Evolutionary conservation across 1,284 basidiomycete species (phyloP), one percentile per base, ranked within the genome.

Genomic region (Puccinia polysora): DNA sequence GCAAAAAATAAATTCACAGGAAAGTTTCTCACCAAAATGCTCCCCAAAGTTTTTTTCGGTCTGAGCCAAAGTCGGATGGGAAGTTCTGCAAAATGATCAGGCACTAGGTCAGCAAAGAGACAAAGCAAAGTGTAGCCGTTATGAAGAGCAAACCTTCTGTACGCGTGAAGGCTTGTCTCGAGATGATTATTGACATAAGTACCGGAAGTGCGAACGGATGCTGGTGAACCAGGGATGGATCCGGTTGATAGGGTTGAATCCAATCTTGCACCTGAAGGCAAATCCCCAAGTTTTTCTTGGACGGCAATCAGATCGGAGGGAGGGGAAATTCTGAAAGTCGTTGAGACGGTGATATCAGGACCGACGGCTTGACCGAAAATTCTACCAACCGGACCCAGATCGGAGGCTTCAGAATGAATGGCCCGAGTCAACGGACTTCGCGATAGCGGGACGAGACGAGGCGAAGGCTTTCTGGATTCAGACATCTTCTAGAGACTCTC

Each of bases 301-400:
- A 70, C 20, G 5, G 45, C 36, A 20, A 70, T 18, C n/a, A 70
- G 49, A 30, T 70, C 68, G 30, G 20, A 60, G 6, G 68, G 68
- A 62, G 68, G 45, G 4, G 40, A 40, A 40, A 30, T 32, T n/a
- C 47, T 45, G 23, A 70, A 70, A 40, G 56, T 62, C 30, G 68
- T 70, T 18, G 68, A 62, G 36, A 70, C 68, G 30, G 45, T 47
- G 28, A 70, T 70, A 43, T 70, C 68, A 7, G 68, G 58, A 5
- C 58, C 58, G 25, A 70, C 38, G 12, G 68, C 40, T 23, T 12
- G 20, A 28, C 47, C 58, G 58, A 70, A 49, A 23, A 45, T 4
- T 32, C 38, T n/a, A 15, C 23, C 50, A 23, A 25, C n/a, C 14
- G 40, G 34, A 32, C 58, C 53, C 20, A 55, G 43, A 32, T 38